Conservation (phyloP, 31 red algal species). For the Odonthalia washingtoniensis region DNA sequence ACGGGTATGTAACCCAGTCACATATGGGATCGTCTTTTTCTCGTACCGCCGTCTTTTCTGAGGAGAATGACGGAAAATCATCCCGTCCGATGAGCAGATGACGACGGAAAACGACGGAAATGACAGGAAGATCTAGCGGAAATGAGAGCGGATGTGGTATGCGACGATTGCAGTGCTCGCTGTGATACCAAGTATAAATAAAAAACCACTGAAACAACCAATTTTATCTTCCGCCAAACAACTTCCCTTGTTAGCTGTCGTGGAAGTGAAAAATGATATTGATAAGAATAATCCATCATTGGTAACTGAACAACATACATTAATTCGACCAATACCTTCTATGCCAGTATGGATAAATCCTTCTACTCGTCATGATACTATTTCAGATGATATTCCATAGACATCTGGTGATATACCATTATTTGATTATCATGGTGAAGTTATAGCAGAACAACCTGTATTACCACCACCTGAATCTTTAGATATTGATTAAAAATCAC, state of each 20-base stretch:
- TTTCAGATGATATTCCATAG: slow-evolving; percentile 28
- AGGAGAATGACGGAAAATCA: no score
- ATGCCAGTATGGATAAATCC: slow-evolving; percentile 28
- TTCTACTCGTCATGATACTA: not conserved
- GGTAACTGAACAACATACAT: slow-evolving; percentile 34
- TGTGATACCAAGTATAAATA: no score
- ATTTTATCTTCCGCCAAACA: no score
- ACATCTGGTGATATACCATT: slow-evolving; percentile 14
- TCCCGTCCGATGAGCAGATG: no score
- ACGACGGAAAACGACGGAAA: no score
- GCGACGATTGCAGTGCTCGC: no score
- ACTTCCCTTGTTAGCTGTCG: slow-evolving; percentile 17
- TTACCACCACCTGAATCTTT: slow-evolving; percentile 19
- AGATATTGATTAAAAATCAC: not conserved
- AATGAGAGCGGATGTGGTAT: no score
- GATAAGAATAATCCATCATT: slow-evolving; percentile 45
- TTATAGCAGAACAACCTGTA: slow-evolving; percentile 17
- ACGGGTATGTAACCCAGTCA: no score
- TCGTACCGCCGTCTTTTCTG: no score
- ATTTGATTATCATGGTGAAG: slow-evolving; percentile 12
- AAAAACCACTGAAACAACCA: no score
- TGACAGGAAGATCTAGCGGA: no score
- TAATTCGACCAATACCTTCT: slow-evolving; percentile 26
- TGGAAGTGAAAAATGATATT: slow-evolving; percentile 34
- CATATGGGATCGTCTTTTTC: no score